Percentiles rank a stretch among this genome's conserved stretches.
Evolutionary conservation across 2,329 filamentous ascomycete genomes (phyloP).

Genomic region (Cercospora sojina): DNA sequence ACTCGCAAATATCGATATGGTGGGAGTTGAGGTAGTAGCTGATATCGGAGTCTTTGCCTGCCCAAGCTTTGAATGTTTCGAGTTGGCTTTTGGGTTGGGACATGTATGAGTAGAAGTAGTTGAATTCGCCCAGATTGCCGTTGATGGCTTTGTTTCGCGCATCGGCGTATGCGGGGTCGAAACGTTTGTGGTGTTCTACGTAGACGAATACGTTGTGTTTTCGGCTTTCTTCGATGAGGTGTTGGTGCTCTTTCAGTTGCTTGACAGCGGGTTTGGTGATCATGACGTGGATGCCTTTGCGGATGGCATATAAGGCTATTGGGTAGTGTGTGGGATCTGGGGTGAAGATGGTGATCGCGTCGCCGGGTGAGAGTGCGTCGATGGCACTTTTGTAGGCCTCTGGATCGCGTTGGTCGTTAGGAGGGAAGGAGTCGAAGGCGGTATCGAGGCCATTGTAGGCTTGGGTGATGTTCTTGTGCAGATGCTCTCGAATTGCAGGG

Average conservation of each 20-base stretch:
- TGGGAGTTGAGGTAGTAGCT: constrained; percentile 96
- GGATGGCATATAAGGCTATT: constrained; percentile 88
- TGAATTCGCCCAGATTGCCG: constrained; percentile 76
- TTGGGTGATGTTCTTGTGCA: constrained; percentile 81
- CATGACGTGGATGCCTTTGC: constrained; percentile 83
- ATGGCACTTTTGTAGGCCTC: constrained; percentile 88
- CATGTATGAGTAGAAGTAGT: constrained; percentile 99
- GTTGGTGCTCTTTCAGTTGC: constrained; percentile 73
- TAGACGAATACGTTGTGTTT: constrained; percentile 83
- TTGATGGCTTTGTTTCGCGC: constrained; percentile 72
- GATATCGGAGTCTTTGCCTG: constrained; percentile 87
- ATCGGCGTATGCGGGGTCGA: constrained; percentile 88
- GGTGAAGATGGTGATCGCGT: constrained; percentile 94
- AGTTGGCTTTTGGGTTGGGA: constrained; percentile 87
- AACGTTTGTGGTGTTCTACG: constrained; percentile 96
- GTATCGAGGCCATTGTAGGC: constrained; percentile 81
- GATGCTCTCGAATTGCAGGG: constrained; percentile 84
- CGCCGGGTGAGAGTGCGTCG: constrained; percentile 74
- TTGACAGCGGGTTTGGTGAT: constrained; percentile 94
- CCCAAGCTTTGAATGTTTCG: constrained; percentile 94
- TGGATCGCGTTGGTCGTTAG: constrained; percentile 70
- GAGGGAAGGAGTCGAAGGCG: constrained; percentile 78
- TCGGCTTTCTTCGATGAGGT: constrained; percentile 68
- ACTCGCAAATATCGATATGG: constrained; percentile 89
- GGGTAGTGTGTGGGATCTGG: constrained; percentile 90